phyloP scores from a whole-genome alignment of 345 rosid genomes.

The Cardamine resedifolia region DNA sequence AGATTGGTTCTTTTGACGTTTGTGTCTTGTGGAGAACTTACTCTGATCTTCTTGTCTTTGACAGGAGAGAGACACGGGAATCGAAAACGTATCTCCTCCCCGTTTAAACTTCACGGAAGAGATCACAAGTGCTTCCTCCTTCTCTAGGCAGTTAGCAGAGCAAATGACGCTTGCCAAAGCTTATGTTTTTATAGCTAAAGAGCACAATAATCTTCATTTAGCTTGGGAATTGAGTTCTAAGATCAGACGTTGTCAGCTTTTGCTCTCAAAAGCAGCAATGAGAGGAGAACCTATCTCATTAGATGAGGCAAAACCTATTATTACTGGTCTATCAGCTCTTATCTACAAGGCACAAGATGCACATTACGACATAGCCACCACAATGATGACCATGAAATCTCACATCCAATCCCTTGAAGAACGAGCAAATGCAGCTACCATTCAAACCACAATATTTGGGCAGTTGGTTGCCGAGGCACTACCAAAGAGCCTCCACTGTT shows the following conservation, averaged over 20 bases:
- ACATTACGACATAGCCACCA: constrained; percentile 92
- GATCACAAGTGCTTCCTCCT: constrained; percentile 69
- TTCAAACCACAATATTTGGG: constrained; percentile 79
- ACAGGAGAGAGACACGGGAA: constrained; percentile 59
- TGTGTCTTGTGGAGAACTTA: constrained; percentile 26
- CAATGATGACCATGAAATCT: constrained; percentile 87
- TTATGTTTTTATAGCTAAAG: constrained; percentile 90
- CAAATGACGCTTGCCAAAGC: constrained; percentile 98
- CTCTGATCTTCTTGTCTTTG: constrained; percentile 22
- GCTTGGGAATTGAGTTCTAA: constrained; percentile 94
- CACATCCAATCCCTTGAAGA: constrained; percentile 97
- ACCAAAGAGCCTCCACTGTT: constrained; percentile 87
- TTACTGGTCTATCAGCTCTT: constrained; percentile 66
- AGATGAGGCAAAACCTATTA: constrained; percentile 77
- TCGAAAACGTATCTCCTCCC: constrained; percentile 42
- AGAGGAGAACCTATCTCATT: constrained; percentile 64
- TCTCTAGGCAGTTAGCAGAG: constrained; percentile 79
- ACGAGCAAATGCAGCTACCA: constrained; percentile 84
- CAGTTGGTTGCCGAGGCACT: constrained; percentile 77
- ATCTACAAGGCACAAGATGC: constrained; percentile 87
- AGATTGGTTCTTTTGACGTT: background rate
- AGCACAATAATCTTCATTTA: constrained; percentile 83
- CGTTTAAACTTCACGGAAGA: constrained; percentile 71
- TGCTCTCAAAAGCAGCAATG: constrained; percentile 93
- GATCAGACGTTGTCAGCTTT: constrained; percentile 80